A percentile compares a stretch with the other conserved stretches of the same genome.
phyloP scores from a whole-genome alignment of 257 asterid species.

The Parsonsia alboflavescens region DNA sequence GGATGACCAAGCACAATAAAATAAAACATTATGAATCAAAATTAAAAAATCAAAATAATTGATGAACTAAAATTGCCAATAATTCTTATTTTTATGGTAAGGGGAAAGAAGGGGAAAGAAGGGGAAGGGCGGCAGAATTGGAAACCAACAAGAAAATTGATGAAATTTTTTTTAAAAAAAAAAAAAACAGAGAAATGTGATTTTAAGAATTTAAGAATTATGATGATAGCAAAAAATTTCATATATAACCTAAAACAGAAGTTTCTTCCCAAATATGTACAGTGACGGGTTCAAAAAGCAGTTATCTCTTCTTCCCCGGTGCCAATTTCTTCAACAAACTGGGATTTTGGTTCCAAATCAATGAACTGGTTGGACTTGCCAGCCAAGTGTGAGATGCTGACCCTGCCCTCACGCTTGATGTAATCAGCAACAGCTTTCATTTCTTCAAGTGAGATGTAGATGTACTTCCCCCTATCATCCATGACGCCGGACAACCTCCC shows the following conservation, averaged over 20 bases:
- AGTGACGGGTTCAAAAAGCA: slow-evolving; percentile 36
- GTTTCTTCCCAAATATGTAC: neutral
- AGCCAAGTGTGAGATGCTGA: slow-evolving; percentile 91
- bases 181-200: neutral
- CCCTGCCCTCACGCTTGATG: slow-evolving; percentile 88
- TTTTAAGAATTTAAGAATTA: too few relatives aligned
- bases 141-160: too few relatives aligned
- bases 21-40: too few relatives aligned
- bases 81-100: too few relatives aligned
- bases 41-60: too few relatives aligned
- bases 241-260: neutral
- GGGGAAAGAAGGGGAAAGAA: too few relatives aligned
- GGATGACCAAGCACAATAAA: too few relatives aligned
- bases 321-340: slow-evolving; percentile 50
- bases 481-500: slow-evolving; percentile 94
- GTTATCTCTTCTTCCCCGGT: slow-evolving; percentile 57
- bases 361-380: slow-evolving; percentile 95
- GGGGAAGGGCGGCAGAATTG: too few relatives aligned
- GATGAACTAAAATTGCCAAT: too few relatives aligned
- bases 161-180: too few relatives aligned
- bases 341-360: slow-evolving; percentile 78
- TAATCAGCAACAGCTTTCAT: slow-evolving; percentile 97
- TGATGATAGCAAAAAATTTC: neutral
- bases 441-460: slow-evolving; percentile 85
- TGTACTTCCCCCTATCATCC: slow-evolving; percentile 98